Base-by-base conservation (phyloP, 495 filamentous ascomycete genomes). In the Articulospora tetracladia region DNA sequence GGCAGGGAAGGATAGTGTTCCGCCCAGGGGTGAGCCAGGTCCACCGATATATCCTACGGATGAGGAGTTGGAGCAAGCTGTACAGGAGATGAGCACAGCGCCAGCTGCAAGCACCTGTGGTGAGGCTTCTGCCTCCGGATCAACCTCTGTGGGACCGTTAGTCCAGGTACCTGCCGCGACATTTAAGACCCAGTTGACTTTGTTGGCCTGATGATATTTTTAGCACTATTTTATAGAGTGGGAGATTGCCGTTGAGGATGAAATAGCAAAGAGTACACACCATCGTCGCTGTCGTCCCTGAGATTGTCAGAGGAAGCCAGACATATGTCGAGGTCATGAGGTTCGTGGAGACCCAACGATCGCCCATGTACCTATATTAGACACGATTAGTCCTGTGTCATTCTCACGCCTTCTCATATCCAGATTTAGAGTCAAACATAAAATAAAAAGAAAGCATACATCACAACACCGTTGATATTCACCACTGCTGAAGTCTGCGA, bases 241-340 rank as follows among this genome's bases (percentile, higher is more conserved):
- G n/a, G n/a, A n/a, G n/a, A n/a, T n/a, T n/a, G n/a, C n/a, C n/a
- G n/a, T n/a, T 7, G 15, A 47, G 17, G 41, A 47, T n/a, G 17
- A n/a, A 17, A 47, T 32, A 32, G 58, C 1, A 32, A 20, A 2
- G 12, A 34, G 36, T 22, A 60, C 12, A n/a, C 62, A 68, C 73
- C 73, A 83, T 69, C 27, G 52, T 71, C 22, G 77, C 84, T 1
- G 69, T 81, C 0, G 77, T 84, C 0, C 84, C 85, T 19, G 69
- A 74, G 64, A 89, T 76, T 3, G 62, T 75, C 1, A 88, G 72
- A 3, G 86, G 86, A 0, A 89, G 76, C 86, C 86, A 89, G 27
- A 89, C 70, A 65, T 89, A 89, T 4, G 84, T 83, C 41, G 75
- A 78, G 23, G 79, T 70, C 76, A 80, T 80, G 0, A 89, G 74